Base-by-base conservation (phyloP, 2,329 filamentous ascomycete genomes). In the Sporothrix phasma region DNA sequence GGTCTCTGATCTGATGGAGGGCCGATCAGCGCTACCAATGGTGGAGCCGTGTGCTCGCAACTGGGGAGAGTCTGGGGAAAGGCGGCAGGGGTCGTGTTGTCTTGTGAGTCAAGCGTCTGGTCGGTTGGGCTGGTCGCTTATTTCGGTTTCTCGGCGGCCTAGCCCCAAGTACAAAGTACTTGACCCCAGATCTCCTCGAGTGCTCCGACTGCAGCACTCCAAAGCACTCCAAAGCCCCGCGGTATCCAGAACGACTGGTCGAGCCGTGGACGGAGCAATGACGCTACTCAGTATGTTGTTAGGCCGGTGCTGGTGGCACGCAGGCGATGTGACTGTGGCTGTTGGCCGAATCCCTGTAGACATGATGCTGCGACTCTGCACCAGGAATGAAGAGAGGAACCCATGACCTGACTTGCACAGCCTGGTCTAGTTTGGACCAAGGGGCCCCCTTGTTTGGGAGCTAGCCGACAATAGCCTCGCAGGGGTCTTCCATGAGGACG, bases 31-130 rank as follows among this genome's bases (percentile, higher is more conserved):
- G 22, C 56, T 64, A 39, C 13, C 34, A 59, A 34, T 63, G 56
- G 39, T 61, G 53, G 7, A 24, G 31, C 47, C 17, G 39, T 47
- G 11, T 46, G 11, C 22, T 56, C 34, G 26, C 26, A 37, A 47
- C 31, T 47, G 29, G 31, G 61, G 47, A 65, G 65, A 66, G 62
- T 65, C 66, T 66, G 66, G 66, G 66, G 66, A 65, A 47, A 39
- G 24, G 10, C 54, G 58, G 60, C 49, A 61, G 46, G 58, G 34
- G 24, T 29, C 19, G 19, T 34, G n/a, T 17, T 45, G 34, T 51
- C 34, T 62, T 17, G 26, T 6, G 26, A 47, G 11, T 8, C 45
- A 15, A n/a, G n/a, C 22, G 24, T 26, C 26, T 51, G 47, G 26
- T 29, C 29, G 19, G 11, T 26, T 51, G 17, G 24, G 13, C 47